These are phyloP conservation scores for Acanthamoeba castellanii DNA, from an alignment of 208 protist species.

Conservation along the genomic window DNA sequence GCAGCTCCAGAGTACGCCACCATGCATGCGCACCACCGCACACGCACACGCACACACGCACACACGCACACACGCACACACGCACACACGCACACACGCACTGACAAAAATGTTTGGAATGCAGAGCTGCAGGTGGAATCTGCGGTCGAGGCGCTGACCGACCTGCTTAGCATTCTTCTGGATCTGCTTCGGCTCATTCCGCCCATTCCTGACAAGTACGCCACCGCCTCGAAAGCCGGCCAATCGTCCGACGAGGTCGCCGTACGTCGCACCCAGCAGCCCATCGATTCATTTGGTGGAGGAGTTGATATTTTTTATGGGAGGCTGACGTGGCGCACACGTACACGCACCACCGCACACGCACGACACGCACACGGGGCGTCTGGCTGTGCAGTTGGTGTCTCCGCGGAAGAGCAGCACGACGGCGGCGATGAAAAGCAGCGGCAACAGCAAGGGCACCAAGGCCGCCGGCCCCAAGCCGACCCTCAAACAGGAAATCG, in stretches of 20 bases:
- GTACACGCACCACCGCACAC: too few relatives aligned
- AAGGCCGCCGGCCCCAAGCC: background rate
- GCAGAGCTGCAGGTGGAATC: slow-evolving; percentile 1
- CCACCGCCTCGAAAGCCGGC: background rate
- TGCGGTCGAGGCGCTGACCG: slow-evolving; percentile 6
- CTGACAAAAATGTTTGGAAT: background rate
- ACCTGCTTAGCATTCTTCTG: background rate
- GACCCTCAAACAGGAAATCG: background rate
- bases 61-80: too few relatives aligned
- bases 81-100: background rate
- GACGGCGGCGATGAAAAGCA: background rate
- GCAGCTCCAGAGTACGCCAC: slow-evolving; percentile 15
- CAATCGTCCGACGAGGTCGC: background rate
- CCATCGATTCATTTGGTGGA: too few relatives aligned
- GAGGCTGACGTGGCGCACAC: background rate
- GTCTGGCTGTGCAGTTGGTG: background rate
- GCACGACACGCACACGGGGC: background rate
- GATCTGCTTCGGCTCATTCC: slow-evolving; percentile 13
- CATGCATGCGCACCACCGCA: too few relatives aligned
- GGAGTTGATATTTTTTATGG: too few relatives aligned
- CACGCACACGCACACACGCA: background rate
- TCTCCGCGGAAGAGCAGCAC: background rate
- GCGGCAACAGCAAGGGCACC: background rate
- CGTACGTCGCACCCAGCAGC: background rate
- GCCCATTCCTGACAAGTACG: slow-evolving; percentile 35